Conservation (phyloP, 257 asterid genomes). For the Fraxinus pennsylvanica region DNA sequence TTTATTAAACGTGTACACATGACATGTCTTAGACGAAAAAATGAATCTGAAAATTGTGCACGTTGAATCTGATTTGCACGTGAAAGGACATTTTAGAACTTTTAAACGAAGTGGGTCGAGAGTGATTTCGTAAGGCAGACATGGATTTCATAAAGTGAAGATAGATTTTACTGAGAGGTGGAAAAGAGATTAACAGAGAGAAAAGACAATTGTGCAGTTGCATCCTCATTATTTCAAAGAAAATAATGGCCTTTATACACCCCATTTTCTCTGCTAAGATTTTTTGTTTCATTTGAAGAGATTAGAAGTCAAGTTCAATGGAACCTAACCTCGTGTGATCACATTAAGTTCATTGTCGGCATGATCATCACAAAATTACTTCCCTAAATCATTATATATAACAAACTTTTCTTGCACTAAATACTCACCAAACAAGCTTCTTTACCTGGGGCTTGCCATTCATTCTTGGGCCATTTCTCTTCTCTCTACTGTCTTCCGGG, state of each 20-base stretch:
- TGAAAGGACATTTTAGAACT: background rate
- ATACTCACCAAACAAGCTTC: background rate
- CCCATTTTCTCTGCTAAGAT: slow-evolving; percentile 29
- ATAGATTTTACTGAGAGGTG: slow-evolving; percentile 12
- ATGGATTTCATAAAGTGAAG: no score
- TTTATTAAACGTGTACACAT: background rate
- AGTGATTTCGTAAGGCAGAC: background rate
- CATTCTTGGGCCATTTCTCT: background rate
- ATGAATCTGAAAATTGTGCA: background rate
- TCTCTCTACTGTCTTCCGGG: background rate
- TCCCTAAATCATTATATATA: slow-evolving; percentile 23
- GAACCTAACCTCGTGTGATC: slow-evolving; percentile 83
- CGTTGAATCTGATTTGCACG: background rate
- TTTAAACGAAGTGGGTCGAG: background rate
- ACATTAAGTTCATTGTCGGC: slow-evolving; percentile 58
- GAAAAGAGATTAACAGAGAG: slow-evolving; percentile 45
- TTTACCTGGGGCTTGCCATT: background rate
- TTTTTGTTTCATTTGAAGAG: background rate
- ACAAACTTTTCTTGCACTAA: background rate
- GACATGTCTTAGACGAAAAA: background rate
- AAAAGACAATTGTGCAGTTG: slow-evolving; percentile 45
- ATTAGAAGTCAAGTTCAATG: slow-evolving; percentile 36
- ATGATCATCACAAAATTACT: slow-evolving; percentile 23
- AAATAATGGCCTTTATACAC: slow-evolving; percentile 43
- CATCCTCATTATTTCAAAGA: slow-evolving; percentile 54